Base-by-base conservation (phyloP, 345 rosid genomes). In the Populus deltoides region DNA sequence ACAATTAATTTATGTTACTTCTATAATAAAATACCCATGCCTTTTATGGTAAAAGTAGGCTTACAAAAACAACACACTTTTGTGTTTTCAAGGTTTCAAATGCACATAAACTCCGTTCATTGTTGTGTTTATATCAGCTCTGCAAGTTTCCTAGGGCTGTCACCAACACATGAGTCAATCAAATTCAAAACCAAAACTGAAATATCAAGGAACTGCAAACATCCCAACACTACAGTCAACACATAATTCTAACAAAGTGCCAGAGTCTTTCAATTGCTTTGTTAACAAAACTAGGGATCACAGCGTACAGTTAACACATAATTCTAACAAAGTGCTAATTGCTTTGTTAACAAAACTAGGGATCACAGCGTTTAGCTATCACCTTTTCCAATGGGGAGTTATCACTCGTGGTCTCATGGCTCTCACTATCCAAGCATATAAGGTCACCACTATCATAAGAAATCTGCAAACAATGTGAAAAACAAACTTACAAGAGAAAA, bases 371-470 rank as follows among this genome's bases (percentile, higher is more conserved):
- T 77, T 71, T 80, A 75, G 22, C 69, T 62, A 33, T 78, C 82
- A 88, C 94, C 84, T 81, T 83, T 62, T 84, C 86, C 27, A 51
- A 80, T 72, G 82, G 72, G 80, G 86, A 85, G 76, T 70, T 81
- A 61, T 83, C 86, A 66, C 78, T 77, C 51, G 76, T 74, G n/a
- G 80, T 86, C 82, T 88, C 90, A 86, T 85, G 82, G 81, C 85
- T 84, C 79, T 85, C 88, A 76, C 86, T 75, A 66, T 86, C 88
- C 83, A 86, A 82, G 88, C 87, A 83, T 69, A 87, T 83, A 73
- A 86, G 76, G 59, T 87, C 88, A 71, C 88, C 87, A 75, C 86
- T 83, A 47, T 87, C 90, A 77, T 82, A 82, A 76, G 83, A 83
- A 69, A 87, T 83, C 92, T 89, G 89, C 72, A 76, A 80, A 78